Conservation (phyloP, 31 red algal species). For the Odonthalia washingtoniensis region DNA sequence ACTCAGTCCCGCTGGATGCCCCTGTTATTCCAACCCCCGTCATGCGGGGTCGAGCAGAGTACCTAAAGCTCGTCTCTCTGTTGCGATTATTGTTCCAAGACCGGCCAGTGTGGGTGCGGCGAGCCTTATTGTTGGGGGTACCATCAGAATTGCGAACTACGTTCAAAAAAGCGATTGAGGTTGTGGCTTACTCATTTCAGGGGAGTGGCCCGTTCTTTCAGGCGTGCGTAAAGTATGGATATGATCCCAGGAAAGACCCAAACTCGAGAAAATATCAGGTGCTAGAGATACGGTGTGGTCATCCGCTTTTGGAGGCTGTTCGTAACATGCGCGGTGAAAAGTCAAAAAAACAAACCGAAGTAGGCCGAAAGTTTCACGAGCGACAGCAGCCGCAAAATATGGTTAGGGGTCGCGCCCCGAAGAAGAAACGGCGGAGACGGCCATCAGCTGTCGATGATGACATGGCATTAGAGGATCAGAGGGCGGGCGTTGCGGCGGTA, state of each 20-base stretch:
- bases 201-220: conserved; percentile 67
- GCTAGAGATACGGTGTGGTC: conserved; percentile 41
- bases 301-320: conserved; percentile 44
- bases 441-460: conserved; percentile 20
- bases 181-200: conserved; percentile 59
- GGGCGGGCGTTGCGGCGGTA: not conserved
- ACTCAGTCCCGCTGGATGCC: conserved; percentile 40
- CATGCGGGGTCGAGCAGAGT: conserved; percentile 11
- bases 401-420: not conserved
- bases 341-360: not conserved
- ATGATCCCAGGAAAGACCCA: conserved; percentile 58
- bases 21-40: conserved; percentile 8
- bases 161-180: conserved; percentile 58
- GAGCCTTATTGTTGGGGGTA: conserved; percentile 51
- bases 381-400: not conserved
- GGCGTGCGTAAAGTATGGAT: conserved; percentile 73
- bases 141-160: conserved; percentile 24
- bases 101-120: conserved; percentile 67
- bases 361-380: not conserved
- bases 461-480: not conserved
- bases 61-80: conserved; percentile 9
- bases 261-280: conserved; percentile 56
- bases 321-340: not conserved
- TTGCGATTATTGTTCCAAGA: conserved; percentile 28
- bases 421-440: not conserved